Evolutionary conservation across 352 stramenopile genomes (phyloP), one percentile per base, ranked within the genome.

Genomic region (Phytophthora lateralis): DNA sequence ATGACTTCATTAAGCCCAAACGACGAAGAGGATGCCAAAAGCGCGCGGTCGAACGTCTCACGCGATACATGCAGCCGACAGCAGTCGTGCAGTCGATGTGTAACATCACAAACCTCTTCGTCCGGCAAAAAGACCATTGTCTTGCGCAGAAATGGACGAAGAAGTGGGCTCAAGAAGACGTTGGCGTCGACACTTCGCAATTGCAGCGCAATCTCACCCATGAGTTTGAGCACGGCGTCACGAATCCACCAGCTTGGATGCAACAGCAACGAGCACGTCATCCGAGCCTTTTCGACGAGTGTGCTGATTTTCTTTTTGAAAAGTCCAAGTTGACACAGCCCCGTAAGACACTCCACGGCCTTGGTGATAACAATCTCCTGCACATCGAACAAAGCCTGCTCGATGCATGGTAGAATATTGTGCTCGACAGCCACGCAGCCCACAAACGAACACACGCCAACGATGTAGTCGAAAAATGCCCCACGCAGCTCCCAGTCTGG

Each of bases 391-490:
- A 99, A 82, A 7, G 93, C 96, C 61, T 98, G 96, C 69, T 99
- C 97, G 45, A 99, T 95, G 65, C 96, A 99, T 20, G 97, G 97
- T 20, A 99, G 57, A 37, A 99, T 97, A 76, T 99, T 99, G 26
- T 98, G 82, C 69, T 98, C 95, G 0, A 98, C 96, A 1, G 85
- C 89, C 15, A 94, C 85, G 14, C 90, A 80, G 3, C 97, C 97
- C 21, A 99, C 91, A 70, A 98, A 97, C 0, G 95, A 92, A 49
- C 95, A 98, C 8, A 99, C 83, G 9, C 89, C 91, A 11, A 97
- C 86, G 15, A 99, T 95, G 71, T 97, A 85, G 45, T 97, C 80
- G 68, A 98, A 99, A 53, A 95, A 95, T 20, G 85, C 81, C 17
- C 78, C 86, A 37, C 84, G 88, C 12, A 97, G 58, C 53, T 97